These are phyloP conservation scores for Bipolaris oryzae DNA, from an alignment of 2,329 filamentous ascomycete genomes.

Conservation along the genomic window DNA sequence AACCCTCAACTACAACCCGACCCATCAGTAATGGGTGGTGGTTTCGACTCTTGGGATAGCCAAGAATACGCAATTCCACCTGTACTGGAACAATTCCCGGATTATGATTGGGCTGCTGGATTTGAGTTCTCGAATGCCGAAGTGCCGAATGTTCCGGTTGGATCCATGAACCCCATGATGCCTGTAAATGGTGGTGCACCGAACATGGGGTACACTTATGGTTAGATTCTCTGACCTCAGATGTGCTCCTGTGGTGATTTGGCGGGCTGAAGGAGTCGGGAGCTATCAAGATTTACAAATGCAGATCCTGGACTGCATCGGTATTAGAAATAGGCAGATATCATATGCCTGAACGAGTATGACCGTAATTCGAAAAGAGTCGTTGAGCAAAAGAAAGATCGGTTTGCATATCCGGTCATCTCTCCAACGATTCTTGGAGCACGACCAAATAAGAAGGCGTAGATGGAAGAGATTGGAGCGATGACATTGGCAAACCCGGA, in stretches of 20 bases:
- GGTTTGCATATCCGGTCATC: neutral
- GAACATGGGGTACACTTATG: conserved; percentile 37
- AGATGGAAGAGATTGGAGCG: neutral
- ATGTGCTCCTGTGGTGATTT: neutral
- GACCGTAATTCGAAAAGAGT: neutral
- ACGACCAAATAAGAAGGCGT: neutral
- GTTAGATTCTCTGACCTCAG: conserved; percentile 14
- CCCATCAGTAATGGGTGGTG: conserved; percentile 25
- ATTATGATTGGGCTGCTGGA: conserved; percentile 48
- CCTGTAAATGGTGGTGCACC: conserved; percentile 18
- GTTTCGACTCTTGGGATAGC: conserved; percentile 36
- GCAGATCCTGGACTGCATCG: neutral
- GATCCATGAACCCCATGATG: conserved; percentile 29
- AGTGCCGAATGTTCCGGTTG: conserved; percentile 31
- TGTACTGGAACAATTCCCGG: conserved; percentile 46
- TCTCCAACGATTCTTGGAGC: neutral
- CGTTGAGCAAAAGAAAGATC: neutral
- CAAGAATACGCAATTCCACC: conserved; percentile 39
- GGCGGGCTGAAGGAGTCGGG: neutral
- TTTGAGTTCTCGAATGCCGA: conserved; percentile 43
- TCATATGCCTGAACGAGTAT: neutral
- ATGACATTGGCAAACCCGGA: neutral
- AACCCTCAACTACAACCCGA: conserved; percentile 29
- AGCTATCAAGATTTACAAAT: neutral
- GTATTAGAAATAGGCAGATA: conserved; percentile 3